Evolutionary conservation across 768 basidiomycete genomes (phyloP).

Genomic region (Lactarius indigo): DNA sequence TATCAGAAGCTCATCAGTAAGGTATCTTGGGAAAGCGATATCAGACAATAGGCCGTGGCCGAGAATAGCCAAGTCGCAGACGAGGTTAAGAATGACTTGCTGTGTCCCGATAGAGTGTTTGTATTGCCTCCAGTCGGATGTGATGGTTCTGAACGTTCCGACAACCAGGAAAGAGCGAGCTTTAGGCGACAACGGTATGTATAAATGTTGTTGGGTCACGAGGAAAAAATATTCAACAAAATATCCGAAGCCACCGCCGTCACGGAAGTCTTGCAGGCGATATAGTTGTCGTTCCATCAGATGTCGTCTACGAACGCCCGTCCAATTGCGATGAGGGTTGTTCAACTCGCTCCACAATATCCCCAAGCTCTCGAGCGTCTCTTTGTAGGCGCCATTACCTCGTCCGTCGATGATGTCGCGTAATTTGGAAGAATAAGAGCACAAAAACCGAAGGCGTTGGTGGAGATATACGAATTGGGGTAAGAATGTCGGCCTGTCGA

Average conservation of each 20-base stretch:
- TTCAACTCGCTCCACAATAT: neutral
- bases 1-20: neutral
- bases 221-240: neutral
- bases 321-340: rapidly evolving
- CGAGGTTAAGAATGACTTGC: conserved; percentile 28
- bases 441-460: neutral
- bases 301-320: neutral
- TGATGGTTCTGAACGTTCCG: neutral
- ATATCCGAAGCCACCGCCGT: neutral
- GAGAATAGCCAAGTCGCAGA: conserved; percentile 22
- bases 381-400: neutral
- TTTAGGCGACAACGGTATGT: neutral
- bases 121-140: neutral
- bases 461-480: neutral
- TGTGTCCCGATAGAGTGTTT: conserved; percentile 13
- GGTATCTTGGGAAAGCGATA: neutral
- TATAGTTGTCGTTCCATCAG: neutral
- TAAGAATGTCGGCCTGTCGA: neutral
- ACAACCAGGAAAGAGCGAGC: neutral
- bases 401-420: neutral
- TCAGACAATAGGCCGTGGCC: neutral
- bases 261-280: neutral
- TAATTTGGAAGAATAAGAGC: neutral
- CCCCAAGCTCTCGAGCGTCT: neutral
- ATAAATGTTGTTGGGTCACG: too few relatives aligned